Percentiles rank a stretch among this genome's conserved stretches.
phyloP scores from a whole-genome alignment of 495 filamentous ascomycete genomes.

The Melanomma pulvis-pyrius region DNA sequence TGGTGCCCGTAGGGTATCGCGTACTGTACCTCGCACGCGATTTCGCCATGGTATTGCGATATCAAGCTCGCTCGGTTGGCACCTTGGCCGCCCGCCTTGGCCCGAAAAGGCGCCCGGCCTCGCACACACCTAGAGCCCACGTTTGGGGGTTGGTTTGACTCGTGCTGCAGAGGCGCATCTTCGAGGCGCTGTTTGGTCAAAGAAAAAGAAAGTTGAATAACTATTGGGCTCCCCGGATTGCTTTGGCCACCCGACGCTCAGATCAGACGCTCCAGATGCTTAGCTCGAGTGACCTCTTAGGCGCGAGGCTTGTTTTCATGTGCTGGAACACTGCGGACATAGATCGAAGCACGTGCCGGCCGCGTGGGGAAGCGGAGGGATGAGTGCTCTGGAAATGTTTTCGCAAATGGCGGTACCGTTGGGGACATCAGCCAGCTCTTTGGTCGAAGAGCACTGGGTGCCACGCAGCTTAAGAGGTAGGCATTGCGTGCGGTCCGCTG shows the following conservation, averaged over 20 bases:
- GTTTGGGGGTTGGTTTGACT: neutral
- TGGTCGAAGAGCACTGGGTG: neutral
- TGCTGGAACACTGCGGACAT: neutral
- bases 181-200: neutral
- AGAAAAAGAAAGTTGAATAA: neutral
- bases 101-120: neutral
- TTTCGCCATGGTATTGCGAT: conserved; percentile 24
- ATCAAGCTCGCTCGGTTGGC: conserved; percentile 13
- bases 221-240: neutral
- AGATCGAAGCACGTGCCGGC: neutral
- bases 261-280: neutral
- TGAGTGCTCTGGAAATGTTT: neutral
- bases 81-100: conserved; percentile 8
- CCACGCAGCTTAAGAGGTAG: neutral
- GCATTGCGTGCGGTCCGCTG: neutral
- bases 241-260: neutral
- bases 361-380: neutral
- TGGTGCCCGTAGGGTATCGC: neutral
- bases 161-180: neutral
- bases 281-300: neutral
- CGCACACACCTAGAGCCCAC: neutral
- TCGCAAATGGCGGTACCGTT: neutral
- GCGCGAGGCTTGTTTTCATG: conserved; percentile 14
- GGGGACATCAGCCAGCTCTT: neutral
- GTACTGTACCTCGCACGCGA: conserved; percentile 14